Percentiles rank a stretch among this genome's conserved stretches.
Evolutionary conservation across 2,329 filamentous ascomycete species (phyloP).

Genomic region (Exophiala viscosa): DNA sequence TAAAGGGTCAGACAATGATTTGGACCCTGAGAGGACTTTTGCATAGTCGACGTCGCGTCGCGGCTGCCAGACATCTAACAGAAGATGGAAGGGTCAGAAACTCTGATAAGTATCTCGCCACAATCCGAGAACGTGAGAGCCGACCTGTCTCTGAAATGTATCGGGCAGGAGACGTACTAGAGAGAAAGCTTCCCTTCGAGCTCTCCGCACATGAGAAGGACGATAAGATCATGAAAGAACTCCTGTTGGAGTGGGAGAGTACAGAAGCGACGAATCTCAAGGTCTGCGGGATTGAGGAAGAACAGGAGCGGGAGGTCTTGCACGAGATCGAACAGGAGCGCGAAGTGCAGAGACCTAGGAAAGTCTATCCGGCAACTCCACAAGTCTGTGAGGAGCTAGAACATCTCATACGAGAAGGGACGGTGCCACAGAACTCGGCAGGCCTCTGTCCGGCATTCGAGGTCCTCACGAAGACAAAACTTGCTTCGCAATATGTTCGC

Average conservation of each 20-base stretch:
- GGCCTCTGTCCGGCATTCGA: conserved; percentile 48
- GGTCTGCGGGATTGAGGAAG: conserved; percentile 52
- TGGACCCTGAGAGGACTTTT: conserved; percentile 60
- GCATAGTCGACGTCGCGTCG: conserved; percentile 40
- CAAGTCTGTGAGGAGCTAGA: conserved; percentile 43
- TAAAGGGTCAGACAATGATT: conserved; percentile 50
- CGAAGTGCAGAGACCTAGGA: conserved; percentile 49
- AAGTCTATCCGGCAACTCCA: conserved; percentile 43
- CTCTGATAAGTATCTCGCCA: conserved; percentile 18
- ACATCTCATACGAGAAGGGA: conserved; percentile 40
- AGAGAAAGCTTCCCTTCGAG: not conserved
- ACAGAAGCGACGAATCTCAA: conserved; percentile 35
- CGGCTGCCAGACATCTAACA: not conserved
- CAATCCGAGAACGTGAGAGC: conserved; percentile 55
- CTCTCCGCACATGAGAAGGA: conserved; percentile 21
- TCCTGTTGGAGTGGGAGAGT: conserved; percentile 36
- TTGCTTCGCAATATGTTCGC: conserved; percentile 1
- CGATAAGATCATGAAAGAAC: conserved; percentile 31
- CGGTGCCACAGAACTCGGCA: conserved; percentile 25
- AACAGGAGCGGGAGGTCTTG: conserved; percentile 63
- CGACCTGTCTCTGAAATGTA: conserved; percentile 54
- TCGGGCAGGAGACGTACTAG: conserved; percentile 32
- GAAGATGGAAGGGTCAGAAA: not conserved
- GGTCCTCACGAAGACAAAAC: conserved; percentile 37
- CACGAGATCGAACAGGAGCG: conserved; percentile 62